Conservation (phyloP, 2,329 filamentous ascomycete genomes). For the Fusarium sacchari region DNA sequence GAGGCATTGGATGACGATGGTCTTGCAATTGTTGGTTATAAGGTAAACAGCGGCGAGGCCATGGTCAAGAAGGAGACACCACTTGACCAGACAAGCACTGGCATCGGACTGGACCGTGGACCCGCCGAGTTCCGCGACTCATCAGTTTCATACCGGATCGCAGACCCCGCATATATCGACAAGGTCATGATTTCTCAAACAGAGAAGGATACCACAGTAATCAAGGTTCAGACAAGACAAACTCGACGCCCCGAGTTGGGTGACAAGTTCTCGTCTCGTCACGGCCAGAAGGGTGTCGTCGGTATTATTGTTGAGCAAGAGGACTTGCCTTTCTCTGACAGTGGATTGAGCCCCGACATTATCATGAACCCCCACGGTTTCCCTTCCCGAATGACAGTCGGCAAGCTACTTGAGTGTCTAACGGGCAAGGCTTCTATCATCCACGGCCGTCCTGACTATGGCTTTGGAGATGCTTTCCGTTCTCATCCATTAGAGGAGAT, state of each 20-base stretch:
- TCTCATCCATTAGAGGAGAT: slow-evolving; percentile 88
- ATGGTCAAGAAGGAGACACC: slow-evolving; percentile 93
- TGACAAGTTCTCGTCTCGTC: slow-evolving; percentile 98
- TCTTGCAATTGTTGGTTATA: slow-evolving; percentile 84
- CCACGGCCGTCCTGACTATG: slow-evolving; percentile 86
- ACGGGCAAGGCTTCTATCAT: slow-evolving; percentile 94
- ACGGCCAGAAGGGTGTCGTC: slow-evolving; percentile 97
- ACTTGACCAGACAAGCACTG: slow-evolving; percentile 77
- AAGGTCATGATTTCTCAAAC: slow-evolving; percentile 95
- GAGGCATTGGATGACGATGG: slow-evolving; percentile 84
- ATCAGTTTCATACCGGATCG: slow-evolving; percentile 80
- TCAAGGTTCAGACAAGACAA: slow-evolving; percentile 97
- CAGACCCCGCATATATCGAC: slow-evolving; percentile 90
- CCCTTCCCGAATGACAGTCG: slow-evolving; percentile 98
- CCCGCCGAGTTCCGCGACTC: slow-evolving; percentile 73
- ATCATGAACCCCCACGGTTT: slow-evolving; percentile 99
- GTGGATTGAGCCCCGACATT: slow-evolving; percentile 92
- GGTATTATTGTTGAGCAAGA: slow-evolving; percentile 97
- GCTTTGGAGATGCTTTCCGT: slow-evolving; percentile 82
- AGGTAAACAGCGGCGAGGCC: slow-evolving; percentile 80
- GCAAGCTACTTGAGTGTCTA: slow-evolving; percentile 94
- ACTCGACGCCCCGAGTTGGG: slow-evolving; percentile 94
- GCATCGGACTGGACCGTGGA: slow-evolving; percentile 73
- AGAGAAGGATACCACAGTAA: slow-evolving; percentile 83
- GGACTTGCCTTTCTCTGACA: slow-evolving; percentile 95